phyloP scores from a whole-genome alignment of 2,329 filamentous ascomycete genomes.

The Coniochaeta prunicola region DNA sequence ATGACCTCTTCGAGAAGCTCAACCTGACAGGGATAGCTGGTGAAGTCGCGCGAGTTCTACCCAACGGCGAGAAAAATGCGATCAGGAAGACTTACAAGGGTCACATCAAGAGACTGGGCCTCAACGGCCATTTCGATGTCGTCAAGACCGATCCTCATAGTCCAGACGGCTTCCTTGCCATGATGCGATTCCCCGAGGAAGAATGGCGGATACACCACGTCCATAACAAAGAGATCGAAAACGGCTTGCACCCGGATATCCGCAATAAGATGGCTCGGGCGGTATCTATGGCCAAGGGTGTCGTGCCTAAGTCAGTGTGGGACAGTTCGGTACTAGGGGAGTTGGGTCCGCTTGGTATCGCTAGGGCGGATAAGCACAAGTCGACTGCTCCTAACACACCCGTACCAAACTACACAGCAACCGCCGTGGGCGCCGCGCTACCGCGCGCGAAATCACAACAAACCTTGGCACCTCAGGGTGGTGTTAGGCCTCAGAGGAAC shows the following conservation, averaged over 20 bases:
- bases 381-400: slow-evolving; percentile 48
- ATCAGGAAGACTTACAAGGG: slow-evolving; percentile 63
- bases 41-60: slow-evolving; percentile 55
- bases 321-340: slow-evolving; percentile 53
- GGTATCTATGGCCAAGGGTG: slow-evolving; percentile 49
- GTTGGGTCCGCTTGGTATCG: slow-evolving; percentile 33
- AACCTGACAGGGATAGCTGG: slow-evolving; percentile 48
- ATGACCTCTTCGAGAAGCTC: slow-evolving; percentile 55
- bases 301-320: slow-evolving; percentile 47
- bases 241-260: slow-evolving; percentile 41
- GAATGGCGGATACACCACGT: slow-evolving; percentile 50
- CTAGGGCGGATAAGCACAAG: slow-evolving; percentile 31
- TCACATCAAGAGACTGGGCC: slow-evolving; percentile 56
- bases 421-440: slow-evolving; percentile 15
- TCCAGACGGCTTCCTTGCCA: slow-evolving; percentile 43
- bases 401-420: slow-evolving; percentile 19
- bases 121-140: slow-evolving; percentile 55
- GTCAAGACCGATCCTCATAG: slow-evolving; percentile 47
- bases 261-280: slow-evolving; percentile 40
- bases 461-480: slow-evolving; percentile 33
- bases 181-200: slow-evolving; percentile 45
- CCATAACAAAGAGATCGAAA: slow-evolving; percentile 45
- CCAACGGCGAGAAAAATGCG: slow-evolving; percentile 60
- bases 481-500: slow-evolving; percentile 53
- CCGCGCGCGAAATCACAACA: slow-evolving; percentile 30